Conservation (phyloP, 495 filamentous ascomycete genomes). For the Aspergillus olivimuriae region DNA sequence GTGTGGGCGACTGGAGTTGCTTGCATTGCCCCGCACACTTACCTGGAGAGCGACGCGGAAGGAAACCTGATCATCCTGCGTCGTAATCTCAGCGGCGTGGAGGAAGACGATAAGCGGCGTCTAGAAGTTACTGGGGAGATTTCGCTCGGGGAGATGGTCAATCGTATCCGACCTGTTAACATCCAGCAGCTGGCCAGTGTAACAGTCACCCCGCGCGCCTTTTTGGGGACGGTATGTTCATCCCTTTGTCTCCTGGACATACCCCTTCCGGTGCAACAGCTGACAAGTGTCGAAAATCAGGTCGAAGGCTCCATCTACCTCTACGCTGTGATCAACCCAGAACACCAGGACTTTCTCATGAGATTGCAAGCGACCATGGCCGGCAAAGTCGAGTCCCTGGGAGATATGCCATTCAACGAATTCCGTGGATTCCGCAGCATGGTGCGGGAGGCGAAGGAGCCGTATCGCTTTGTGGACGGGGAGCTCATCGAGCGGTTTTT, state of each 20-base stretch:
- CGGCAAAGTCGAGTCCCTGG: slow-evolving; percentile 57
- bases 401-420: slow-evolving; percentile 63
- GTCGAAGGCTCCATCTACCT: slow-evolving; percentile 90
- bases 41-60: slow-evolving; percentile 75
- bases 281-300: slow-evolving; percentile 31
- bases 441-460: slow-evolving; percentile 65
- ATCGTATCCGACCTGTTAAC: slow-evolving; percentile 61
- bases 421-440: slow-evolving; percentile 74
- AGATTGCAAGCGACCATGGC: slow-evolving; percentile 69
- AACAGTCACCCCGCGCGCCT: slow-evolving; percentile 72
- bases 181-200: slow-evolving; percentile 54
- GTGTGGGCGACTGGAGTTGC: slow-evolving; percentile 75
- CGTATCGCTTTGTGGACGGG: slow-evolving; percentile 85
- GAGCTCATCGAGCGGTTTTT: slow-evolving; percentile 86
- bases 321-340: slow-evolving; percentile 65
- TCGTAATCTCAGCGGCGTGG: slow-evolving; percentile 64
- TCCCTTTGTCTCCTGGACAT: not conserved
- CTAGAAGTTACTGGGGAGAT: slow-evolving; percentile 74
- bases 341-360: slow-evolving; percentile 73
- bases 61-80: slow-evolving; percentile 79
- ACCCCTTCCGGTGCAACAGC: not conserved
- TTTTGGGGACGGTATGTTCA: slow-evolving; percentile 74
- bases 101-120: slow-evolving; percentile 62
- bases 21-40: slow-evolving; percentile 63
- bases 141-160: slow-evolving; percentile 85